Conservation (phyloP, 192 early-diverging fungal genomes). For the Fimicolochytrium jonesii region DNA sequence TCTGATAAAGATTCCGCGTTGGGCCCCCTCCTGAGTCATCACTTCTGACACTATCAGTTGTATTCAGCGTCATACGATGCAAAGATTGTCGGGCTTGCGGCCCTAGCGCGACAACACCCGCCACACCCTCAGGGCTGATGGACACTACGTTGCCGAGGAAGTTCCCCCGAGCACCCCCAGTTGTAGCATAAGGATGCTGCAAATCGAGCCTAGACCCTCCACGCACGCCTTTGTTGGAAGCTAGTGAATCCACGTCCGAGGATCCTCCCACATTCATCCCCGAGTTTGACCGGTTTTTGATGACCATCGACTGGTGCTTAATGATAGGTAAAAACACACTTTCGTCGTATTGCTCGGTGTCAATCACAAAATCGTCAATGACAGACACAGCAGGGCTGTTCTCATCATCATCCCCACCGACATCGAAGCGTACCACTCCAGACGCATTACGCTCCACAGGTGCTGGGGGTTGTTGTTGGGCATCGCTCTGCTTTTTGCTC, state of each 20-base stretch:
- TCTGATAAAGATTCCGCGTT: not conserved
- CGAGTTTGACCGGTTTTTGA: constrained; percentile 18
- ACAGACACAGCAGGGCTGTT: constrained; percentile 17
- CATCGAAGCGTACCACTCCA: constrained; percentile 14
- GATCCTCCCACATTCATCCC: not conserved
- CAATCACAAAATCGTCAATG: not conserved
- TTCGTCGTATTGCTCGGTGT: constrained; percentile 22
- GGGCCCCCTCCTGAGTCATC: not conserved
- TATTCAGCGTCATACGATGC: no score
- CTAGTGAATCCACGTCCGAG: not conserved
- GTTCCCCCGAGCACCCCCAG: no score
- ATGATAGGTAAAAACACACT: not conserved
- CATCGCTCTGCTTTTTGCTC: not conserved
- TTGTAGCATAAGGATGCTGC: no score
- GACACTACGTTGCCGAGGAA: no score
- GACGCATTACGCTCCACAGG: not conserved
- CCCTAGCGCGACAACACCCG: no score
- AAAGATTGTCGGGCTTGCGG: no score
- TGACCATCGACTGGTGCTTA: not conserved
- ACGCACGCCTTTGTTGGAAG: not conserved
- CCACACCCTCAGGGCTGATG: no score
- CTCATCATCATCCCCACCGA: constrained; percentile 25
- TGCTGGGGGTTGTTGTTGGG: no score
- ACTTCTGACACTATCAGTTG: no score
- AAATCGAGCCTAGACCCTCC: not conserved